phyloP scores from a whole-genome alignment of 306 rosid species.

The Lathyrus oleraceus region DNA sequence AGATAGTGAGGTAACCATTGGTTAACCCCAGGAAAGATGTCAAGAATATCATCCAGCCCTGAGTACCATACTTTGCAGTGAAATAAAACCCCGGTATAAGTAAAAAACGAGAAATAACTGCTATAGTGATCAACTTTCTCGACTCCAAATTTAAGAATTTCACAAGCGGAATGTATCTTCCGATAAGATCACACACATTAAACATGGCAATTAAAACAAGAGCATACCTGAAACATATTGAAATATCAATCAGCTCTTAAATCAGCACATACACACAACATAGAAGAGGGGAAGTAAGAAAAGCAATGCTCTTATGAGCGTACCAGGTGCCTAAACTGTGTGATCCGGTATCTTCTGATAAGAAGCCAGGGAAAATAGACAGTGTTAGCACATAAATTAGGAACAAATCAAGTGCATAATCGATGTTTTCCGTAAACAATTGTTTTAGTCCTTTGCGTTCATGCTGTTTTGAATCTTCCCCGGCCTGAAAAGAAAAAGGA shows the following conservation, averaged over 20 bases:
- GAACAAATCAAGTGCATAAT: slow-evolving; percentile 72
- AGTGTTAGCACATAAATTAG: slow-evolving; percentile 59
- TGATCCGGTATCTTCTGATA: slow-evolving; percentile 85
- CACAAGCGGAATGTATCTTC: slow-evolving; percentile 77
- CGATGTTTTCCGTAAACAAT: slow-evolving; percentile 67
- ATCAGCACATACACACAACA: background rate
- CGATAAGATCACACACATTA: slow-evolving; percentile 70
- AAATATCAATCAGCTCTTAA: slow-evolving; percentile 1
- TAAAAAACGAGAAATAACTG: slow-evolving; percentile 52
- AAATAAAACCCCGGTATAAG: slow-evolving; percentile 81
- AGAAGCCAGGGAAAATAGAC: slow-evolving; percentile 89
- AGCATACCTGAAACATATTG: slow-evolving; percentile 62
- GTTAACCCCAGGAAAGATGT: slow-evolving; percentile 78
- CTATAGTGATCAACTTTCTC: slow-evolving; percentile 50
- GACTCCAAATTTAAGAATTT: slow-evolving; percentile 59
- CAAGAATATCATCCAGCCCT: slow-evolving; percentile 86
- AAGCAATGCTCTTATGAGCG: background rate
- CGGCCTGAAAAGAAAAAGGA: slow-evolving; percentile 42
- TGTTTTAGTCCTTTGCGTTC: slow-evolving; percentile 66
- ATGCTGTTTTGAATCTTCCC: slow-evolving; percentile 34
- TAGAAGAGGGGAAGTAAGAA: background rate
- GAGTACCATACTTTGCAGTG: slow-evolving; percentile 74
- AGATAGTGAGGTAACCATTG: slow-evolving; percentile 84
- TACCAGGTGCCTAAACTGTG: slow-evolving; percentile 85
- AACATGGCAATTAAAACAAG: slow-evolving; percentile 76